Evolutionary conservation across 768 basidiomycete species (phyloP), one percentile per base, ranked within the genome.

Genomic region (Crepidotus variabilis): DNA sequence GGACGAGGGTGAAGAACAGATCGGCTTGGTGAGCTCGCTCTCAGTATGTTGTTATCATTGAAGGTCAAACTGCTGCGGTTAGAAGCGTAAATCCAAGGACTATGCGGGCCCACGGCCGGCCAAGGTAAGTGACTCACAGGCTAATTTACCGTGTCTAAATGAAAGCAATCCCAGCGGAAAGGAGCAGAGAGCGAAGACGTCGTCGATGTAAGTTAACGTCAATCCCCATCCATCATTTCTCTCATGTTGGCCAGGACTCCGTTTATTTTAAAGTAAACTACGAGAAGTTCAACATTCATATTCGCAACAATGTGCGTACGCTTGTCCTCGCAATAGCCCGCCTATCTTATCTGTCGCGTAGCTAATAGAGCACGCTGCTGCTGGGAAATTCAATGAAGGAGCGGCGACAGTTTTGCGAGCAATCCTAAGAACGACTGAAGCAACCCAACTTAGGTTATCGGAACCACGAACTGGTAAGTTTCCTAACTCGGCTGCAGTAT

Each of bases 181-280:
- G 69, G 72, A 32, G 79, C 76, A 56, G 75, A 75, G 13, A 83
- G 83, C 23, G 86, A 85, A 48, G 76, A 79, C 28, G 71, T 79
- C 28, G 83, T 92, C 34, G 87, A 93, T 71, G 92, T 92, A 63
- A 71, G 85, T 32, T 9, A 32, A 43, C 50, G n/a, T 10, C 53
- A 58, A 18, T 46, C 39, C 16, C 23, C n/a, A 39, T 50, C 47
- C 20, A 59, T 50, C 24, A 55, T 35, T 64, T 46, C 58, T 39
- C 48, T 64, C 4, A 60, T 50, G 48, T 57, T 45, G 39, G 49
- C 6, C 56, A 94, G 87, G 84, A 90, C 16, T 75, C 76, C 2
- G 81, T 92, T 33, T 85, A 86, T 70, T 90, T 97, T 67, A 84
- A 91, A 49, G 81, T 98, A 49, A 98, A 98, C 73, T 90, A 87